Base-by-base conservation (phyloP, 345 rosid species). In the Streptanthus diversifolius region DNA sequence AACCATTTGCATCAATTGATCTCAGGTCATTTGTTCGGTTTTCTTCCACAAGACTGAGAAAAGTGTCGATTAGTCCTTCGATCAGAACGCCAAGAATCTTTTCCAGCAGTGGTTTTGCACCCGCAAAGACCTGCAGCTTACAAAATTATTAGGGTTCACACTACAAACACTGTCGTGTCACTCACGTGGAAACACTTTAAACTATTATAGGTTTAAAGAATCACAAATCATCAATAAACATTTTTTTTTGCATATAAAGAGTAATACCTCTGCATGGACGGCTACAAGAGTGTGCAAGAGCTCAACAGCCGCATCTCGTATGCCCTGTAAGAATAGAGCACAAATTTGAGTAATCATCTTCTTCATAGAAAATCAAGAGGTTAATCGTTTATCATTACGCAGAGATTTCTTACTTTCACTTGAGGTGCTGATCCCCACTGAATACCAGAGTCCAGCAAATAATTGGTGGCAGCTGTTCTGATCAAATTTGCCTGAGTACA, bases 351-450 rank as follows among this genome's bases (percentile, higher is more conserved):
- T 47, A 37, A 13, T n/a, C 48, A 6, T 32, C 37, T 27, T 62
- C 29, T 55, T 53, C 30, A 43, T 5, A 35, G 10, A 39, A 24
- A 37, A n/a, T 49, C 29, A 47, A n/a, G 17, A 76, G 43, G 59
- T 5, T 40, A 49, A 53, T 40, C 25, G 12, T 7, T 32, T 29
- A 56, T 56, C 43, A 15, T 7, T 40, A 17, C 15, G 22, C 32
- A 68, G 43, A 7, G 25, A 63, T 24, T 61, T 54, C 86, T 83
- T 77, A 93, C 98, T 85, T 90, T 91, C 47, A 95, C 98, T 70
- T 85, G 83, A 78, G 97, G 90, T 12, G 93, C 90, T 27, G 98
- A 77, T 83, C 99, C 97, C 98, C 97, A 91, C 24, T 89, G 97
- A 35, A 91, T 76, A 77, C 97, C 96, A 68, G 98, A 88, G 77